phyloP scores from a whole-genome alignment of 352 stramenopile species.

The Pythium pyrilobum region DNA sequence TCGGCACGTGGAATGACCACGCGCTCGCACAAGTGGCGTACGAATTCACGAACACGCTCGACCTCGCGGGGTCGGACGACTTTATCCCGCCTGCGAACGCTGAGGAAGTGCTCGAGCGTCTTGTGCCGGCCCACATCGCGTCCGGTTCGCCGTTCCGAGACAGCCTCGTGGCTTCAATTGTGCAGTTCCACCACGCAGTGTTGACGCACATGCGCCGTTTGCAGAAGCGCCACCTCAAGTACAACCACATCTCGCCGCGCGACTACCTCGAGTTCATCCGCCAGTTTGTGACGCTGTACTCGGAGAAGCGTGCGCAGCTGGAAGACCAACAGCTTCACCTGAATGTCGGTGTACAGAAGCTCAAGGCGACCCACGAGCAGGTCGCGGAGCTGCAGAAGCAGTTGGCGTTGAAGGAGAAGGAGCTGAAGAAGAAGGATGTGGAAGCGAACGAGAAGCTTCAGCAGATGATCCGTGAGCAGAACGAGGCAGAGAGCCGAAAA shows the following conservation, averaged over 20 bases:
- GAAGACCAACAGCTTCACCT: conserved; percentile 98
- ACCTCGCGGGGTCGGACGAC: conserved; percentile 89
- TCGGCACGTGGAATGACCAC: conserved; percentile 98
- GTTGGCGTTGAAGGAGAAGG: conserved; percentile 91
- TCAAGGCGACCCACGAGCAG: conserved; percentile 97
- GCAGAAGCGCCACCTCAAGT: conserved; percentile 82
- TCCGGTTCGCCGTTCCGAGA: conserved; percentile 67
- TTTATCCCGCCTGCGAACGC: conserved; percentile 51
- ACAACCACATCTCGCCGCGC: conserved; percentile 88
- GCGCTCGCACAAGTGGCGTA: conserved; percentile 98
- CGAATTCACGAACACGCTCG: conserved; percentile 95
- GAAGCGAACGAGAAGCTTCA: conserved; percentile 98
- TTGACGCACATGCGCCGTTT: conserved; percentile 81
- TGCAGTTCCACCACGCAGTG: conserved; percentile 86
- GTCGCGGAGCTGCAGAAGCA: conserved; percentile 90
- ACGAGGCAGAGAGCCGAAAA: conserved; percentile 96
- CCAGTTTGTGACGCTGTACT: conserved; percentile 88
- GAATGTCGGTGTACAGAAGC: conserved; percentile 97
- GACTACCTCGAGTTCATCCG: conserved; percentile 93
- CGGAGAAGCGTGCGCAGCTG: conserved; percentile 88
- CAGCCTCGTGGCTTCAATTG: conserved; percentile 76
- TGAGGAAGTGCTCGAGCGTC: conserved; percentile 36
- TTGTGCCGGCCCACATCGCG: conserved; percentile 59
- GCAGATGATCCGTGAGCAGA: conserved; percentile 99
- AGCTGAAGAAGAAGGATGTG: conserved; percentile 95